phyloP scores from a whole-genome alignment of 371 early-diverging fungal genomes.

The Rhizopus arrhizus region DNA sequence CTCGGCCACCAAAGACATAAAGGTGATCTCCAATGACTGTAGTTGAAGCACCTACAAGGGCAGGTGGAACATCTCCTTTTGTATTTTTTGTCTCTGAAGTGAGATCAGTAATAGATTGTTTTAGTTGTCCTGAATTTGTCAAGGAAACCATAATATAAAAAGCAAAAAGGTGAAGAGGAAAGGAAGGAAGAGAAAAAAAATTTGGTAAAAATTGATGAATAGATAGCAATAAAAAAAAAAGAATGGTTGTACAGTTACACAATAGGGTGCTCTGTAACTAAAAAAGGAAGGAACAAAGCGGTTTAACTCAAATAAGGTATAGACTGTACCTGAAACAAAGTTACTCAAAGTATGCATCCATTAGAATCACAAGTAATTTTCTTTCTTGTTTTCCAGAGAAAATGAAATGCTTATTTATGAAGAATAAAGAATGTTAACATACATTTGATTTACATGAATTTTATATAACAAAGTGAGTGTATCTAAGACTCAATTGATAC shows the following conservation, averaged over 20 bases:
- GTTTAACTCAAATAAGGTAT: not conserved
- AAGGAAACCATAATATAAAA: conserved; percentile 3
- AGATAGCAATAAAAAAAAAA: not conserved
- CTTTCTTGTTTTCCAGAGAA: too few species aligned
- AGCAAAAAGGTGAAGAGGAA: not conserved
- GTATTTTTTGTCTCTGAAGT: conserved; percentile 40
- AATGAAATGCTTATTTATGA: too few species aligned
- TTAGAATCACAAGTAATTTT: too few species aligned
- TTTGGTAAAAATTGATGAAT: not conserved
- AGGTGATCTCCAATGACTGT: conserved; percentile 67
- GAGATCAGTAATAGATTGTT: conserved; percentile 27
- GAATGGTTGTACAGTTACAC: conserved; percentile 1
- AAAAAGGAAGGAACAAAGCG: not conserved
- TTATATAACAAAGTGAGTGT: too few species aligned
- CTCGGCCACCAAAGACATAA: conserved; percentile 79
- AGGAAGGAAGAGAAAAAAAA: not conserved
- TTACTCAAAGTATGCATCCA: too few species aligned
- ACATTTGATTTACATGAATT: too few species aligned
- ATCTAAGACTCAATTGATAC: too few species aligned
- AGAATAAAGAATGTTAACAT: too few species aligned
- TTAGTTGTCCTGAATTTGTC: conserved; percentile 3
- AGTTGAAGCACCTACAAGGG: conserved; percentile 75
- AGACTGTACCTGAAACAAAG: too few species aligned
- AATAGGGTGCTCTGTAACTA: conserved; percentile 1
- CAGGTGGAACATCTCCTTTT: conserved; percentile 77